A percentile compares a stretch with the other conserved stretches of the same genome.
Evolutionary conservation across 306 rosid genomes (phyloP).

Genomic region (Albizia julibrissin): DNA sequence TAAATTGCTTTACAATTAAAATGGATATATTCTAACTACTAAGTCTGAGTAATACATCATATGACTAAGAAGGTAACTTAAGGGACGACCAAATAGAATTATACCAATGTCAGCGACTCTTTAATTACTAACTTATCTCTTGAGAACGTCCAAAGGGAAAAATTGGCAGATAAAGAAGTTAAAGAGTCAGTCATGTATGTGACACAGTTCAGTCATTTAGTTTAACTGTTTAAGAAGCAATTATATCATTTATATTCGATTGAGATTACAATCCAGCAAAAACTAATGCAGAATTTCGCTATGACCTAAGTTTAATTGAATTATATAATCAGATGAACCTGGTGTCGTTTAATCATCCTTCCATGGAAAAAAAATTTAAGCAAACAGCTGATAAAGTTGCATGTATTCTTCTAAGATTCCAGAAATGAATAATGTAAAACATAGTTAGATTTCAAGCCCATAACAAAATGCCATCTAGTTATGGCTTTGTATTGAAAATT

Average conservation of each 20-base stretch:
- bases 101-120: not conserved
- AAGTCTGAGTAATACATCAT: not conserved
- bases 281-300: not conserved
- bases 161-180: not conserved
- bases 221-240: not conserved
- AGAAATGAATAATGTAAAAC: not conserved
- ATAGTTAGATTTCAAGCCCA: slow-evolving; percentile 8
- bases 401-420: not conserved
- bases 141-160: not conserved
- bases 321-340: not conserved
- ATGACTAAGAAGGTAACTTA: not conserved
- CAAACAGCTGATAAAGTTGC: not conserved
- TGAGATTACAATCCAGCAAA: not conserved
- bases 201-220: not conserved
- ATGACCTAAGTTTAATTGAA: not conserved
- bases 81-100: not conserved
- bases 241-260: not conserved
- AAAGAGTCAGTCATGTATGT: not conserved
- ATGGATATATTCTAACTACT: not conserved
- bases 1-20: not conserved
- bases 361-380: not conserved
- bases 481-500: not conserved
- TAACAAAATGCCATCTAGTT: not conserved
- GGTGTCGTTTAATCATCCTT: not conserved
- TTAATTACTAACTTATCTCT: not conserved